Percentiles rank a stretch among this genome's conserved stretches.
Evolutionary conservation across 352 stramenopile genomes (phyloP).

Genomic region (Pythium biforme): DNA sequence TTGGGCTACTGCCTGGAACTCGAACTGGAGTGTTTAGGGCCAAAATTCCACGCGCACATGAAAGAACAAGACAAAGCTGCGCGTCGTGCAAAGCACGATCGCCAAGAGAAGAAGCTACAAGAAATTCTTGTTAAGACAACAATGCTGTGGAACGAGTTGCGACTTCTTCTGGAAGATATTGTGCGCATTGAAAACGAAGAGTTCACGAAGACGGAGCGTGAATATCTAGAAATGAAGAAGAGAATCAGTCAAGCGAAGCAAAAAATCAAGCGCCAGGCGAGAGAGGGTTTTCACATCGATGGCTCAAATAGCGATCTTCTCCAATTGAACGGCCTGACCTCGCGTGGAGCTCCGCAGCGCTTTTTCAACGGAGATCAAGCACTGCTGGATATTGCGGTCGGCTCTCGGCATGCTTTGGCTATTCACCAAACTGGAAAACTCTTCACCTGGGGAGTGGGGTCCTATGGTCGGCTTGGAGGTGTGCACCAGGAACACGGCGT

Average conservation of each 20-base stretch:
- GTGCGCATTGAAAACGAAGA: slow-evolving; percentile 35
- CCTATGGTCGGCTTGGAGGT: slow-evolving; percentile 58
- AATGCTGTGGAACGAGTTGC: slow-evolving; percentile 51
- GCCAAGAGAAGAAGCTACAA: slow-evolving; percentile 39
- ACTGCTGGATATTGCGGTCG: slow-evolving; percentile 54
- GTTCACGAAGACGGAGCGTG: slow-evolving; percentile 34
- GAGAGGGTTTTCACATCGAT: slow-evolving; percentile 35
- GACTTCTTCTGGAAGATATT: slow-evolving; percentile 46
- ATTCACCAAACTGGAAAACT: slow-evolving; percentile 66
- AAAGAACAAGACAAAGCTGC: slow-evolving; percentile 65
- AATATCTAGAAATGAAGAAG: slow-evolving; percentile 64
- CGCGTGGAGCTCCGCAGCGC: slow-evolving; percentile 37
- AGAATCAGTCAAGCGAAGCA: slow-evolving; percentile 51
- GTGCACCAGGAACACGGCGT: slow-evolving; percentile 5
- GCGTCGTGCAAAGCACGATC: slow-evolving; percentile 48
- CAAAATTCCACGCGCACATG: slow-evolving; percentile 61
- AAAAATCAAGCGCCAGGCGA: slow-evolving; percentile 56
- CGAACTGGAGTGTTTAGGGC: slow-evolving; percentile 66
- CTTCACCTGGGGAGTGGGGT: slow-evolving; percentile 68
- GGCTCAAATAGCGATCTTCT: slow-evolving; percentile 19
- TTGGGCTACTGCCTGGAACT: slow-evolving; percentile 57
- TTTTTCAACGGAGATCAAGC: slow-evolving; percentile 57
- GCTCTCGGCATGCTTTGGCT: slow-evolving; percentile 64
- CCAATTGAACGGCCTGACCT: slow-evolving; percentile 54
- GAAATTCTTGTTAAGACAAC: slow-evolving; percentile 35